Evolutionary conservation across 495 filamentous ascomycete genomes (phyloP).

Genomic region (Parachaetomium inaequale): DNA sequence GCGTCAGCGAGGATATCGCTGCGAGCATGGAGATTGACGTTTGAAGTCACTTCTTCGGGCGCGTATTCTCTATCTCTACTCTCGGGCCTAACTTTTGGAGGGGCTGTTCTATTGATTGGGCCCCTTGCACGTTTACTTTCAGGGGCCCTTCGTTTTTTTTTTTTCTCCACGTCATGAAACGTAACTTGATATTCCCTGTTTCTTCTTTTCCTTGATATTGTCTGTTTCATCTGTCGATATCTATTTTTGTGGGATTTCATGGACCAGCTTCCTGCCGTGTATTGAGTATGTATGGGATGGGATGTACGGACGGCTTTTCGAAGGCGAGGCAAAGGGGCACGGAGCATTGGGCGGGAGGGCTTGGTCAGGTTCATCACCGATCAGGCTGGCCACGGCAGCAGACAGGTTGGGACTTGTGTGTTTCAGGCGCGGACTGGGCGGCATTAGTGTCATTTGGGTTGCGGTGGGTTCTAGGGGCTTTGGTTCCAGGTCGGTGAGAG

Average conservation of each 20-base stretch:
- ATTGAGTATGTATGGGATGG: neutral
- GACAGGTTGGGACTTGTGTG: neutral
- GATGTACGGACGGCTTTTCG: neutral
- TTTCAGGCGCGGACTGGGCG: neutral
- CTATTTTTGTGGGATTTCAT: neutral
- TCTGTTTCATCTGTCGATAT: slow-evolving; percentile 3
- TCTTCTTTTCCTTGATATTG: neutral
- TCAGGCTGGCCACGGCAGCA: neutral
- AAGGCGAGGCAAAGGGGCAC: neutral
- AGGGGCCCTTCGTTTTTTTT: neutral
- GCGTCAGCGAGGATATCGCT: slow-evolving; percentile 71
- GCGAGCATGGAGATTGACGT: slow-evolving; percentile 63
- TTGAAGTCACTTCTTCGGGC: slow-evolving; percentile 4
- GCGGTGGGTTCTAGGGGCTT: neutral
- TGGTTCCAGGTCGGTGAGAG: slow-evolving; percentile 21
- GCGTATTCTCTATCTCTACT: slow-evolving; percentile 8
- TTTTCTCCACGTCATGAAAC: no score
- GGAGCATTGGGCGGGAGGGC: slow-evolving; percentile 5
- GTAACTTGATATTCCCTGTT: neutral
- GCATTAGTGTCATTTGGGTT: slow-evolving; percentile 1
- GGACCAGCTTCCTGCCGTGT: neutral
- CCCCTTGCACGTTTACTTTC: neutral
- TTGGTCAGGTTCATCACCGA: slow-evolving; percentile 8
- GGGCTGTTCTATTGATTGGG: neutral
- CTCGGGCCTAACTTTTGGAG: neutral